Conservation (phyloP, 2,329 filamentous ascomycete species). For the Dryadomyces quercivorus region DNA sequence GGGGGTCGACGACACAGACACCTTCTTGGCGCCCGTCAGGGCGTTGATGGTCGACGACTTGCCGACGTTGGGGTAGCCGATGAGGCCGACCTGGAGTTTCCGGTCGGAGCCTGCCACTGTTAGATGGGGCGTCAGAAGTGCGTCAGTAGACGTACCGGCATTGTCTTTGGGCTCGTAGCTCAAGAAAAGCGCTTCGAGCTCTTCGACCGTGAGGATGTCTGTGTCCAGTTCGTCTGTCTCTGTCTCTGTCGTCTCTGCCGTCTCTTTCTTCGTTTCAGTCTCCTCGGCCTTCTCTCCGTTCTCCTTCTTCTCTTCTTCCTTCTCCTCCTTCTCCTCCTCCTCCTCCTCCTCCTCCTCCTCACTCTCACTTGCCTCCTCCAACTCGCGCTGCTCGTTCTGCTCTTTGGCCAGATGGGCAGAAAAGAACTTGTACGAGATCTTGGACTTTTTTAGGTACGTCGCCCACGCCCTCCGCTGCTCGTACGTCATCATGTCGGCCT, state of each 20-base stretch:
- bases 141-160: slow-evolving; percentile 23
- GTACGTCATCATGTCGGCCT: slow-evolving; percentile 96
- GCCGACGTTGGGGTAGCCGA: slow-evolving; percentile 97
- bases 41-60: slow-evolving; percentile 99
- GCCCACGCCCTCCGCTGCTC: slow-evolving; percentile 78
- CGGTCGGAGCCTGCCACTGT: slow-evolving; percentile 30
- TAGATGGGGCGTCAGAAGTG: background rate
- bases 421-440: slow-evolving; percentile 91
- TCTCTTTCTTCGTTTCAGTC: background rate
- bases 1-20: slow-evolving; percentile 91
- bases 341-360: slow-evolving; percentile 24
- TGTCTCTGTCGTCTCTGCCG: background rate
- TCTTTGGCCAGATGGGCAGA: slow-evolving; percentile 89
- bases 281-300: slow-evolving; percentile 22
- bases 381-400: slow-evolving; percentile 57
- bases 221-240: slow-evolving; percentile 45
- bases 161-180: slow-evolving; percentile 47
- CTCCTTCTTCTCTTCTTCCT: slow-evolving; percentile 14
- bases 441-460: slow-evolving; percentile 65
- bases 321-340: slow-evolving; percentile 18
- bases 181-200: slow-evolving; percentile 81
- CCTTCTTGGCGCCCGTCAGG: slow-evolving; percentile 95
- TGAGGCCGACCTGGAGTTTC: slow-evolving; percentile 83
- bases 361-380: slow-evolving; percentile 17
- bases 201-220: slow-evolving; percentile 81